These are phyloP conservation scores for Boletus bicolor DNA, from an alignment of 768 basidiomycete species.

Conservation along the genomic window DNA sequence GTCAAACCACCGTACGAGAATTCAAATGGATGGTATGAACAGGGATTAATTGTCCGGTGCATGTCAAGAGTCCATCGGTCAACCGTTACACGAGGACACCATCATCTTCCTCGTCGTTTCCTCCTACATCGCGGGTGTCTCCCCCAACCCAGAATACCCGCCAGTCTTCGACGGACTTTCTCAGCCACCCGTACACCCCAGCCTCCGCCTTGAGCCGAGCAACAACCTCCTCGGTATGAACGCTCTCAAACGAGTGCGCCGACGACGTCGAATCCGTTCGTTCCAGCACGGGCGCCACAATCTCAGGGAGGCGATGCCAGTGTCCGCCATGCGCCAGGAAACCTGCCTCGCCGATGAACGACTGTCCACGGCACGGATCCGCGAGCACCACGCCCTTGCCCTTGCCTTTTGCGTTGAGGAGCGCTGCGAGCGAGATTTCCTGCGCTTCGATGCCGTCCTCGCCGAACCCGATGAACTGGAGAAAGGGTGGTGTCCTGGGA, in stretches of 20 bases:
- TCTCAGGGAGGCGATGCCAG: slow-evolving; percentile 38
- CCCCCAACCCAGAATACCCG: slow-evolving; percentile 83
- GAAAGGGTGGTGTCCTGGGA: slow-evolving; percentile 34
- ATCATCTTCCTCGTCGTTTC: slow-evolving; percentile 28
- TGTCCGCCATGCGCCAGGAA: slow-evolving; percentile 45
- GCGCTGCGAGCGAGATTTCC: slow-evolving; percentile 55
- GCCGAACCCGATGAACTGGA: slow-evolving; percentile 70
- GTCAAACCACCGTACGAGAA: not conserved
- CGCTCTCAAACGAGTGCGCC: slow-evolving; percentile 44
- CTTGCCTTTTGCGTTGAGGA: slow-evolving; percentile 42
- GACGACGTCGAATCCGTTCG: slow-evolving; percentile 48
- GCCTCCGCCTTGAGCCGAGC: slow-evolving; percentile 49
- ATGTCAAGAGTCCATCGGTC: not conserved
- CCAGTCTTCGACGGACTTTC: slow-evolving; percentile 72
- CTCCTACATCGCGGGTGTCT: slow-evolving; percentile 32
- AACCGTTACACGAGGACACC: slow-evolving; percentile 25
- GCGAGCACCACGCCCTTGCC: slow-evolving; percentile 37
- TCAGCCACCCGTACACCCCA: slow-evolving; percentile 77
- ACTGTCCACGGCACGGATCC: slow-evolving; percentile 52
- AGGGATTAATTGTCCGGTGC: not conserved
- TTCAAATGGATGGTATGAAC: not conserved
- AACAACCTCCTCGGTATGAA: slow-evolving; percentile 50
- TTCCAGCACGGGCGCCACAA: slow-evolving; percentile 32
- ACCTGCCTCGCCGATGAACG: slow-evolving; percentile 61
- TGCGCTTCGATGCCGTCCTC: slow-evolving; percentile 73